A percentile compares a stretch with the other conserved stretches of the same genome.
Evolutionary conservation across 2,329 filamentous ascomycete species (phyloP).

Genomic region (Pezicula radicicola): DNA sequence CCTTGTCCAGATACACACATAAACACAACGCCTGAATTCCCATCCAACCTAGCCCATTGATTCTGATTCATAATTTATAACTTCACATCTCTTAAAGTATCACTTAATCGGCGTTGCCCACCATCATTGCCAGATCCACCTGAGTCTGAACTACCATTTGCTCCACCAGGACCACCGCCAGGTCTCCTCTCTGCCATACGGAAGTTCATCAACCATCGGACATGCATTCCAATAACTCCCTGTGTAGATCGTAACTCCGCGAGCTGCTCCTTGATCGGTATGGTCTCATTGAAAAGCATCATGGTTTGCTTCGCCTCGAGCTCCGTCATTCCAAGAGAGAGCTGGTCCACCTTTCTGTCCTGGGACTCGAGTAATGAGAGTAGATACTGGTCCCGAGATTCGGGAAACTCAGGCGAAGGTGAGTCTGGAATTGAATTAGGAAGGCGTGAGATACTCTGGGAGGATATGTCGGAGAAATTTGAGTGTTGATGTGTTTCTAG

Average conservation of each 20-base stretch:
- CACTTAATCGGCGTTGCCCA: constrained; percentile 16
- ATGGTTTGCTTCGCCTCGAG: constrained; percentile 58
- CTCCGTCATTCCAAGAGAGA: constrained; percentile 54
- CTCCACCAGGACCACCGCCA: constrained; percentile 5
- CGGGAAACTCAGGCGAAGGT: constrained; percentile 18
- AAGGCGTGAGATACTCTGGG: constrained; percentile 24
- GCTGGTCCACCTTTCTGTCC: constrained; percentile 53
- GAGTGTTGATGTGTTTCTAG: constrained; percentile 31
- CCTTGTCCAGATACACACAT: background rate
- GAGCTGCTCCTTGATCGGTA: constrained; percentile 61
- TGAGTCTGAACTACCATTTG: constrained; percentile 12
- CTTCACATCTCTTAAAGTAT: constrained; percentile 18
- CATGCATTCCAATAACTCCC: constrained; percentile 30
- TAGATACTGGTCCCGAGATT: constrained; percentile 41
- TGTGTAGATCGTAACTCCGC: constrained; percentile 40
- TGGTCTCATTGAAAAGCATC: constrained; percentile 59
- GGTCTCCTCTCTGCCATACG: constrained; percentile 24
- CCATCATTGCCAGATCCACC: constrained; percentile 12
- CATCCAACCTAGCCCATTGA: no score
- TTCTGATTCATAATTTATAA: no score
- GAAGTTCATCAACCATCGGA: constrained; percentile 31
- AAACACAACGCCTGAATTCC: no score
- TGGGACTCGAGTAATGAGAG: constrained; percentile 46
- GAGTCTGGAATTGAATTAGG: constrained; percentile 17
- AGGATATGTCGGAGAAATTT: constrained; percentile 18